Percentiles rank a stretch among this genome's conserved stretches.
Evolutionary conservation across 192 early-diverging fungal genomes (phyloP).

Genomic region (Spizellomyces punctatus): DNA sequence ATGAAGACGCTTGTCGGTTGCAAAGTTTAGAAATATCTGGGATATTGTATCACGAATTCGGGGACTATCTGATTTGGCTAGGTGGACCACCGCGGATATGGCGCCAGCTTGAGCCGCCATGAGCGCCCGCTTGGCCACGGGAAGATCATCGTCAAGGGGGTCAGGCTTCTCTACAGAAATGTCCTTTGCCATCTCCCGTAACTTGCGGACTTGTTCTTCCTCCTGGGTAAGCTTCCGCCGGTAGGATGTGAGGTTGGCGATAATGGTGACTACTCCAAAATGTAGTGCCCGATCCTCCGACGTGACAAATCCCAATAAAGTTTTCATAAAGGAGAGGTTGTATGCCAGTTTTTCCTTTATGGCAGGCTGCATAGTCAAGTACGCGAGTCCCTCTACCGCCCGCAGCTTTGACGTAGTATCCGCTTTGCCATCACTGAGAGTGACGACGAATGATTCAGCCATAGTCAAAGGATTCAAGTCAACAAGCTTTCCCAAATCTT

Average conservation of each 20-base stretch:
- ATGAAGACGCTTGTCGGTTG: conserved; percentile 68
- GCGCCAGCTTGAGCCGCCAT: conserved; percentile 61
- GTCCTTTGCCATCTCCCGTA: conserved; percentile 68
- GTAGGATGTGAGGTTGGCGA: conserved; percentile 77
- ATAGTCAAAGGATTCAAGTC: conserved; percentile 36
- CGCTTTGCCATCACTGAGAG: conserved; percentile 46
- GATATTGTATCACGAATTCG: conserved; percentile 64
- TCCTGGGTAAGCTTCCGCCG: conserved; percentile 70
- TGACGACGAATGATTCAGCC: conserved; percentile 56
- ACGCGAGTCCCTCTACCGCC: conserved; percentile 82
- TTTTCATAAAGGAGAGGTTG: conserved; percentile 59
- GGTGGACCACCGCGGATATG: conserved; percentile 54
- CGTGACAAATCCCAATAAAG: conserved; percentile 55
- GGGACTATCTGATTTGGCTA: conserved; percentile 58
- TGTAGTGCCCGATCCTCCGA: conserved; percentile 54
- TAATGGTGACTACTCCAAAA: conserved; percentile 75
- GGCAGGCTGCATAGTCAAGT: conserved; percentile 67
- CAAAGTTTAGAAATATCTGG: conserved; percentile 70
- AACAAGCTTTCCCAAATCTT: conserved; percentile 14
- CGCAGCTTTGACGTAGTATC: conserved; percentile 43
- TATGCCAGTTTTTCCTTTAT: conserved; percentile 71
- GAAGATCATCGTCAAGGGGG: conserved; percentile 60
- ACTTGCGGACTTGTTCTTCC: conserved; percentile 77
- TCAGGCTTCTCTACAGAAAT: conserved; percentile 42
- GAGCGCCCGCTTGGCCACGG: conserved; percentile 61